A percentile compares a stretch with the other conserved stretches of the same genome.
phyloP scores from a whole-genome alignment of 768 basidiomycete genomes.

The Pleurotus eryngii region DNA sequence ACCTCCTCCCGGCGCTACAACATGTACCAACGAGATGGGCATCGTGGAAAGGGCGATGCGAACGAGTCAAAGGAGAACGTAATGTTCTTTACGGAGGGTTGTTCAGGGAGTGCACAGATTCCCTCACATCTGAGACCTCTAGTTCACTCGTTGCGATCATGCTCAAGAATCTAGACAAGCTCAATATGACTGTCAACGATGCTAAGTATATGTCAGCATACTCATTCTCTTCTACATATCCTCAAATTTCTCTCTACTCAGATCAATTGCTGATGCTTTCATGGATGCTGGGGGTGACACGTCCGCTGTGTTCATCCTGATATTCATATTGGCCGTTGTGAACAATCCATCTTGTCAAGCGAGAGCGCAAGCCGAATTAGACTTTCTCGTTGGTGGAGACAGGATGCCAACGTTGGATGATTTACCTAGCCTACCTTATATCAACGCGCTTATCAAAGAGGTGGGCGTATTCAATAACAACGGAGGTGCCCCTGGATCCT shows the following conservation, averaged over 20 bases:
- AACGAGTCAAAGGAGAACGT: neutral
- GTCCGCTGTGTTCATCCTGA: neutral
- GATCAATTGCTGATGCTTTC: neutral
- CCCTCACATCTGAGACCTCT: neutral
- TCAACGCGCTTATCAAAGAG: constrained; percentile 11
- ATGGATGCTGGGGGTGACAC: constrained; percentile 4
- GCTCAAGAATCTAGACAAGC: neutral
- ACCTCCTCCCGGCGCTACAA: constrained; percentile 15
- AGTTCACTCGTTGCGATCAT: neutral
- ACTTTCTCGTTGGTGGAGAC: constrained; percentile 14
- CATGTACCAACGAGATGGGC: constrained; percentile 16
- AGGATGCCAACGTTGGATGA: constrained; percentile 4
- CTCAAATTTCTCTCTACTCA: neutral
- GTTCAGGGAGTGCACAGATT: neutral
- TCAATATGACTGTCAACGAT: neutral
- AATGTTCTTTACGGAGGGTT: neutral
- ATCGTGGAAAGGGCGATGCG: constrained; percentile 14
- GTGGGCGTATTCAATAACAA: neutral
- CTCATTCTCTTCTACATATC: neutral
- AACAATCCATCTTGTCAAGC: constrained; percentile 14
- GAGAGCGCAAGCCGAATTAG: constrained; percentile 15
- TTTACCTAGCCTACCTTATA: constrained; percentile 12
- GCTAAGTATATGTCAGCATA: neutral
- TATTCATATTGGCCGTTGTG: constrained; percentile 13
- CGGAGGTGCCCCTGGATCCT: no score